A percentile compares a stretch with the other conserved stretches of the same genome.
phyloP scores from a whole-genome alignment of 176 grass and related monocot species.

The Zea mays region Zm-B73-REFERENCE-NAM-5.0 NC_050099.1:164084001-164084500 shows the following conservation, averaged over 20 bases:
- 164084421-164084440: too few species aligned
- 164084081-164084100: slow-evolving; percentile 19
- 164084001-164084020: neutral
- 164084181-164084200: slow-evolving; percentile 27
- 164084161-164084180: slow-evolving; percentile 39
- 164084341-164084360: too few species aligned
- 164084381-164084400: neutral
- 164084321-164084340: slow-evolving; percentile 21
- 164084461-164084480: slow-evolving; percentile 19
- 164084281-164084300: slow-evolving; percentile 28
- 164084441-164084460: slow-evolving; percentile 22
- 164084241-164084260: slow-evolving; percentile 23
- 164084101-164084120: neutral
- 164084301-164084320: slow-evolving; percentile 38
- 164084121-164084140: neutral
- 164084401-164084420: neutral
- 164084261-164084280: slow-evolving; percentile 57
- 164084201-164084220: slow-evolving; percentile 37
- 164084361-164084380: too few species aligned
- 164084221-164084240: slow-evolving; percentile 28
- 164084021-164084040: slow-evolving; percentile 35
- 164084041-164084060: slow-evolving; percentile 33
- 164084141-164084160: neutral
- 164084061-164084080: slow-evolving; percentile 37
- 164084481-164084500: neutral